Evolutionary conservation across 2,329 filamentous ascomycete genomes (phyloP).

Genomic region (Ceratocystis destructans): DNA sequence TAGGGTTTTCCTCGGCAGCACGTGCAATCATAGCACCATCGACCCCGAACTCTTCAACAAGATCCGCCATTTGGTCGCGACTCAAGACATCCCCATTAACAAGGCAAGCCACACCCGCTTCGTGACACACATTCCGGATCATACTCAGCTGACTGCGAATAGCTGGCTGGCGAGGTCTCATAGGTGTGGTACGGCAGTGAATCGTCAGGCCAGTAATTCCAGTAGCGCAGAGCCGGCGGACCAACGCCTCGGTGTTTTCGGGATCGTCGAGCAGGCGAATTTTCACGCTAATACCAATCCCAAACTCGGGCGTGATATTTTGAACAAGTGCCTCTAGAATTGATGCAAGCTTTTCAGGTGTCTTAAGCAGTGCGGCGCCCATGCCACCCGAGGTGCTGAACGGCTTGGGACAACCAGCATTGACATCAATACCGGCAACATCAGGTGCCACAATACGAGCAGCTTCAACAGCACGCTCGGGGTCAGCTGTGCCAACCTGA

Average conservation of each 20-base stretch:
- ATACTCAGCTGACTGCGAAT: slow-evolving; percentile 76
- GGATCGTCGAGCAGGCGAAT: slow-evolving; percentile 74
- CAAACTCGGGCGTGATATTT: slow-evolving; percentile 59
- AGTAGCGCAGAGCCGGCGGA: slow-evolving; percentile 64
- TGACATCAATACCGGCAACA: slow-evolving; percentile 90
- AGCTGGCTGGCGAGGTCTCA: slow-evolving; percentile 79
- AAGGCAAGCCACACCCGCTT: slow-evolving; percentile 77
- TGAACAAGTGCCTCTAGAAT: slow-evolving; percentile 75
- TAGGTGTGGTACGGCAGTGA: slow-evolving; percentile 90
- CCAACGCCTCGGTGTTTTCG: slow-evolving; percentile 61
- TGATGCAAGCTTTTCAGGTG: slow-evolving; percentile 66
- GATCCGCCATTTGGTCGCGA: slow-evolving; percentile 54
- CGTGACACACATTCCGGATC: slow-evolving; percentile 66
- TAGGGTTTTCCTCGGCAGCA: slow-evolving; percentile 78
- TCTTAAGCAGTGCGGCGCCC: slow-evolving; percentile 80
- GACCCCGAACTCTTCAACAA: slow-evolving; percentile 68
- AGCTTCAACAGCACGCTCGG: slow-evolving; percentile 68
- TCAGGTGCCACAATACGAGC: slow-evolving; percentile 73
- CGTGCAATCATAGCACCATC: slow-evolving; percentile 97
- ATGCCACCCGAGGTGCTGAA: slow-evolving; percentile 91
- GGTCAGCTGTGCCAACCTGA: slow-evolving; percentile 79
- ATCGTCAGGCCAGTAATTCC: slow-evolving; percentile 87
- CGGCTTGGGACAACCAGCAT: slow-evolving; percentile 94
- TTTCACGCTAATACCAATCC: slow-evolving; percentile 94
- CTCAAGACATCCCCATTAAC: slow-evolving; percentile 88